Percentiles rank a stretch among this genome's conserved stretches.
phyloP scores from a whole-genome alignment of 768 basidiomycete genomes.

The Lactifluus hygrophoroides region DNA sequence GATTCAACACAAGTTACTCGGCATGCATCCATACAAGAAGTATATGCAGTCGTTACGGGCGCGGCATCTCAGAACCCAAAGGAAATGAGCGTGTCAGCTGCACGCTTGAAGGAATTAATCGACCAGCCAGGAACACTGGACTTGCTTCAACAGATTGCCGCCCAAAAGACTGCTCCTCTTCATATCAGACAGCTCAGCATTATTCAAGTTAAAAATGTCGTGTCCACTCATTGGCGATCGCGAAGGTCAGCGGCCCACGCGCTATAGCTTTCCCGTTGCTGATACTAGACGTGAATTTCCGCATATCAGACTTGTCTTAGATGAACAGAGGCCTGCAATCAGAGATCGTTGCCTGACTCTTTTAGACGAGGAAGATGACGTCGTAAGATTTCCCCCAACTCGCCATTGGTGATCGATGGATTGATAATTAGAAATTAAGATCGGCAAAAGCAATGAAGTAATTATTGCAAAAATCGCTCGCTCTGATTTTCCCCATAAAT shows the following conservation, averaged over 20 bases:
- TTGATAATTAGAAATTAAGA: constrained; percentile 35
- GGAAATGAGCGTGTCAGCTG: constrained; percentile 38
- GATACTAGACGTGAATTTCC: neutral
- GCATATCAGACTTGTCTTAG: constrained; percentile 48
- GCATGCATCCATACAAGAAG: constrained; percentile 49
- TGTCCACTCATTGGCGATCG: constrained; percentile 66
- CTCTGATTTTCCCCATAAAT: constrained; percentile 62
- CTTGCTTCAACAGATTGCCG: constrained; percentile 64
- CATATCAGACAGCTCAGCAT: constrained; percentile 71
- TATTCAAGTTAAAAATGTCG: constrained; percentile 84
- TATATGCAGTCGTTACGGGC: constrained; percentile 54
- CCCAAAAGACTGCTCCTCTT: constrained; percentile 49
- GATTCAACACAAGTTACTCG: constrained; percentile 26
- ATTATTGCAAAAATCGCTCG: constrained; percentile 73
- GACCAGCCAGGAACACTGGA: constrained; percentile 65
- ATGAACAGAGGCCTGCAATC: constrained; percentile 59
- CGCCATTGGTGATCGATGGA: constrained; percentile 11
- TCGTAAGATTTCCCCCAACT: constrained; percentile 35
- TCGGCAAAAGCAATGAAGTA: constrained; percentile 68
- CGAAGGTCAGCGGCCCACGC: constrained; percentile 46
- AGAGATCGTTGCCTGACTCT: constrained; percentile 56
- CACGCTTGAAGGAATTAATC: constrained; percentile 58
- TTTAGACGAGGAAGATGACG: constrained; percentile 70
- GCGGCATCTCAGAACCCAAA: constrained; percentile 68
- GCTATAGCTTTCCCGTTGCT: neutral